A percentile compares a stretch with the other conserved stretches of the same genome.
Conservation (phyloP, 768 basidiomycete species). For the Candolleomyces aberdarensis region DNA sequence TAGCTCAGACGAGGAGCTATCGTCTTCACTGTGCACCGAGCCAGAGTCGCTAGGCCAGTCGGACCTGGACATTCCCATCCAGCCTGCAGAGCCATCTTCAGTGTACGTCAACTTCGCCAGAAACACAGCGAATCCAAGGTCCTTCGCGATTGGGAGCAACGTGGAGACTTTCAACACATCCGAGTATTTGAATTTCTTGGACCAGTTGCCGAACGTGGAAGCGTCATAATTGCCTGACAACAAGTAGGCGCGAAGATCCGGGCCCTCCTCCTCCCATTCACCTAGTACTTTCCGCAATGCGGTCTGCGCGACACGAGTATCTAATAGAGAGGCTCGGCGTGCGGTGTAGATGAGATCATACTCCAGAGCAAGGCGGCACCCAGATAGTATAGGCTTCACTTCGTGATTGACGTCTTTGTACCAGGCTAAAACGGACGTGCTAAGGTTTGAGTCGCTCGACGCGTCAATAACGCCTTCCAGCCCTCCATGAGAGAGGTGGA, state of each 20-base stretch:
- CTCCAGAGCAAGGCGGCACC: constrained; percentile 47
- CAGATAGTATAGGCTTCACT: constrained; percentile 44
- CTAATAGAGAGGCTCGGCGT: not conserved
- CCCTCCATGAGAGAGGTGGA: constrained; percentile 38
- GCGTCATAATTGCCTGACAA: too few species aligned
- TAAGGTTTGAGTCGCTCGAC: constrained; percentile 22
- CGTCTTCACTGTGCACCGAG: too few species aligned
- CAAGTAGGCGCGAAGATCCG: too few species aligned
- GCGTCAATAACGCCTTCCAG: constrained; percentile 34
- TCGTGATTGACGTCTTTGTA: constrained; percentile 51
- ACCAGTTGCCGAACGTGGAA: not conserved
- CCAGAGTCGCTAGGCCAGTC: too few species aligned
- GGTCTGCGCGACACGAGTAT: not conserved
- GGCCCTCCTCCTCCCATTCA: too few species aligned
- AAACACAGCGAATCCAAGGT: not conserved
- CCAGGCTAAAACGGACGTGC: constrained; percentile 44
- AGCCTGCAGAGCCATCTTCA: too few species aligned
- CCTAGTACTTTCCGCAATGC: too few species aligned
- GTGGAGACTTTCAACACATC: not conserved
- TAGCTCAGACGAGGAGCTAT: too few species aligned
- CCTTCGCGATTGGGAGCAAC: not conserved
- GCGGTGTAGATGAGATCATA: constrained; percentile 45
- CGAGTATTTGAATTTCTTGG: not conserved
- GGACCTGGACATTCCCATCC: too few species aligned
- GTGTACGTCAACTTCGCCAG: not conserved